phyloP scores from a whole-genome alignment of 345 rosid species.

The Eucalyptus pauciflora region DNA sequence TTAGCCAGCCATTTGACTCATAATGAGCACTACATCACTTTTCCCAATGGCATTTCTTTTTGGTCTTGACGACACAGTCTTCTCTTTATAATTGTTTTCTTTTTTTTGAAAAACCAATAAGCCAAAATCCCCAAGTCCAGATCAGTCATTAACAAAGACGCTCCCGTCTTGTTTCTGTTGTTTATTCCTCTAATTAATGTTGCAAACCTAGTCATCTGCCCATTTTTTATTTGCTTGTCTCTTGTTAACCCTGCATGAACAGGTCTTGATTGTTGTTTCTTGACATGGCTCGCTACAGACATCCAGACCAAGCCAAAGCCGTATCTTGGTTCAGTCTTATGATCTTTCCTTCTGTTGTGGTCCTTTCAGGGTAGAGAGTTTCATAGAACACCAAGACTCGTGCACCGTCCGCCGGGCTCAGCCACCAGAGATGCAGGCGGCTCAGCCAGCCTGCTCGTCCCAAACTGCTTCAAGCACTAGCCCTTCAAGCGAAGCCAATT shows the following conservation, averaged over 20 bases:
- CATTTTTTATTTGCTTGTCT: background rate
- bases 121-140: background rate
- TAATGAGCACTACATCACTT: background rate
- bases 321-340: background rate
- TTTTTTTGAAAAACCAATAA: background rate
- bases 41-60: background rate
- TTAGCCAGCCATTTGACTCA: background rate
- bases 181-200: background rate
- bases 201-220: background rate
- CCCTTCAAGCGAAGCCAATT: constrained; percentile 42
- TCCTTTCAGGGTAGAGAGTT: constrained; percentile 71
- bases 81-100: background rate
- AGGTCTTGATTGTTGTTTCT: background rate
- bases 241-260: background rate
- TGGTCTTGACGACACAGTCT: background rate
- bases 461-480: constrained; percentile 54
- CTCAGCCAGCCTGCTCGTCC: constrained; percentile 38
- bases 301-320: background rate
- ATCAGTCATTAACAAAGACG: background rate
- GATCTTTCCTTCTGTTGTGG: background rate
- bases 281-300: background rate
- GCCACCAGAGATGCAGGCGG: constrained; percentile 1
- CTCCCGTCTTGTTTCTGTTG: background rate
- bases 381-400: constrained; percentile 93
- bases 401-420: constrained; percentile 57